Conservation (phyloP, 805 yeast genomes). For the Peterozyma toletana region DNA sequence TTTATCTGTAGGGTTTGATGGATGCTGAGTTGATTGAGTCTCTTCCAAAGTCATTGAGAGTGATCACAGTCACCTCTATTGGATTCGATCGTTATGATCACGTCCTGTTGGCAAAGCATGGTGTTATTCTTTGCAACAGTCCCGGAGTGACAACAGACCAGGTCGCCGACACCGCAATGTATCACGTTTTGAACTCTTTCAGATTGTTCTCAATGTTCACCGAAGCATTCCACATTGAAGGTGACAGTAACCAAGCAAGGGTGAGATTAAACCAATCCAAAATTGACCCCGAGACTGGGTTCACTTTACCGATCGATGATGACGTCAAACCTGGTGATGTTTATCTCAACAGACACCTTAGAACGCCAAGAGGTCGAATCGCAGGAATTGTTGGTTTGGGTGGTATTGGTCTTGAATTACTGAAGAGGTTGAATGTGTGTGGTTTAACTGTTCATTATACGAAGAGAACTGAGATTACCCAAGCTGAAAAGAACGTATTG, state of each 20-base stretch:
- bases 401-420: constrained; percentile 49
- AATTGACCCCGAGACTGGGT: constrained; percentile 27
- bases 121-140: constrained; percentile 54
- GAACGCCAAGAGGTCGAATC: constrained; percentile 41
- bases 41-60: constrained; percentile 39
- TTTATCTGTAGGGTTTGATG: constrained; percentile 28
- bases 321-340: constrained; percentile 24
- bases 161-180: constrained; percentile 68
- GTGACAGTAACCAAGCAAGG: constrained; percentile 36
- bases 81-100: constrained; percentile 52
- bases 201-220: constrained; percentile 48
- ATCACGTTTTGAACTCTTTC: constrained; percentile 50
- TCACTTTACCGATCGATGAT: constrained; percentile 18
- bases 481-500: constrained; percentile 14
- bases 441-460: constrained; percentile 55
- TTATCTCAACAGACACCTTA: constrained; percentile 25
- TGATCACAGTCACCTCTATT: constrained; percentile 51
- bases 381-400: constrained; percentile 58
- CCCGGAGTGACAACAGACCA: constrained; percentile 54
- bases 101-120: constrained; percentile 30
- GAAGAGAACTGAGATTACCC: constrained; percentile 33
- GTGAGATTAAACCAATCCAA: constrained; percentile 17
- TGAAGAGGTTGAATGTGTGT: constrained; percentile 35
- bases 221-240: constrained; percentile 23
- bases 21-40: constrained; percentile 28